Percentiles rank a stretch among this genome's conserved stretches.
These are phyloP conservation scores for Backusella sp. DNA, from an alignment of 192 early-diverging fungal species.

Conservation along the genomic window DNA sequence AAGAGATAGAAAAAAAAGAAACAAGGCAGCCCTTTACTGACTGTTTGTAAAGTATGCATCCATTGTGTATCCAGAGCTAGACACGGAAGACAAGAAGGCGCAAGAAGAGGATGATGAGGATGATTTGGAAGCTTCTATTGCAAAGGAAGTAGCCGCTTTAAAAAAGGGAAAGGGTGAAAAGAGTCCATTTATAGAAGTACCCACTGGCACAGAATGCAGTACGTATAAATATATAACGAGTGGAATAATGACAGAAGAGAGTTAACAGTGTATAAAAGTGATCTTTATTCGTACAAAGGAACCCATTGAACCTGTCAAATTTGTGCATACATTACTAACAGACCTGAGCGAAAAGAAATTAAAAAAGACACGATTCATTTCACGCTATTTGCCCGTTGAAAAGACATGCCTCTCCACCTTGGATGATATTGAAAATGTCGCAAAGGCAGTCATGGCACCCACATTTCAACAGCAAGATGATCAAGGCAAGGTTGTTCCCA, in stretches of 20 bases:
- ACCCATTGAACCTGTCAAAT: conserved; percentile 42
- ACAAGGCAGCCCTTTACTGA: neutral
- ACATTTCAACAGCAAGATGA: conserved; percentile 43
- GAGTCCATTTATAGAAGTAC: conserved; percentile 46
- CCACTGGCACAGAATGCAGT: conserved; percentile 54
- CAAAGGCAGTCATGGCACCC: conserved; percentile 40
- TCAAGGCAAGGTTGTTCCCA: conserved; percentile 25
- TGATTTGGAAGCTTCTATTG: conserved; percentile 54
- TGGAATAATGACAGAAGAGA: neutral
- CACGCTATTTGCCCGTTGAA: conserved; percentile 52
- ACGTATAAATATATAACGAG: conserved; percentile 2
- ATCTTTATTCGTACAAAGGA: conserved; percentile 47
- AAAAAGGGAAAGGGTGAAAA: conserved; percentile 41
- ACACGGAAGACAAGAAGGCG: conserved; percentile 15
- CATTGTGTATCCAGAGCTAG: neutral
- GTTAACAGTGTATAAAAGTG: conserved; percentile 25
- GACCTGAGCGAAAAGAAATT: conserved; percentile 22
- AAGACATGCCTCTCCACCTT: conserved; percentile 50
- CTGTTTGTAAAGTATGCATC: conserved; percentile 16
- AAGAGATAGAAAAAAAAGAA: conserved; percentile 9
- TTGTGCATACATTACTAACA: conserved; percentile 29
- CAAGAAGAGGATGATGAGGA: conserved; percentile 38
- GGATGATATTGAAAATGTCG: conserved; percentile 44
- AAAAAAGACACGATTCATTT: conserved; percentile 40
- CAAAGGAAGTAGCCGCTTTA: conserved; percentile 48